These are phyloP conservation scores for Crithidia bombi DNA, from an alignment of 208 protist genomes.

Conservation along the genomic window DNA sequence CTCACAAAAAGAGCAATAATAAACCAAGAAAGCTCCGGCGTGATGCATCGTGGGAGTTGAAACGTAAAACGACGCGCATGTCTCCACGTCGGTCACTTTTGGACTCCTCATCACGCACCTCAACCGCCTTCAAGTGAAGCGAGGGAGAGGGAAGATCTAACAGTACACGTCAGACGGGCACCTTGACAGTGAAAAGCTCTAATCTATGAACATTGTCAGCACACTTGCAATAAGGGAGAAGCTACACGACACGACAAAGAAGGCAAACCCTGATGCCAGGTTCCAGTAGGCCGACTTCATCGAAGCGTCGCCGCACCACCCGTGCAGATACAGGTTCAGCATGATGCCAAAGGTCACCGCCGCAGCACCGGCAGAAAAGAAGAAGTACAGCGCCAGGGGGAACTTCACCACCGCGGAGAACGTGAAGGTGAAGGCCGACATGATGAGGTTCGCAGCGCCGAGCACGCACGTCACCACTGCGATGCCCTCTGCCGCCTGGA, in stretches of 20 bases:
- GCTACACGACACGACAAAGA: slow-evolving; percentile 33
- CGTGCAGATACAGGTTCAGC: slow-evolving; percentile 45
- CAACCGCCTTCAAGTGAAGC: too few species aligned
- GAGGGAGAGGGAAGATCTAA: too few species aligned
- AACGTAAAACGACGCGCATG: too few species aligned
- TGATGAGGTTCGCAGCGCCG: slow-evolving; percentile 37
- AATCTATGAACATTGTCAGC: slow-evolving; percentile 25
- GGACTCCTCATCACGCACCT: too few species aligned
- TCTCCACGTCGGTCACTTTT: too few species aligned
- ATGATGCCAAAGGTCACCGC: slow-evolving; percentile 35
- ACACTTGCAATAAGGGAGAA: slow-evolving; percentile 31
- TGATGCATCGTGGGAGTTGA: too few species aligned
- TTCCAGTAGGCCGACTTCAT: slow-evolving; percentile 30
- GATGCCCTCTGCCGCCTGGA: slow-evolving; percentile 58
- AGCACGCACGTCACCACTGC: slow-evolving; percentile 49
- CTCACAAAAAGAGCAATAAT: neutral
- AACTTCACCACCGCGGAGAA: slow-evolving; percentile 40
- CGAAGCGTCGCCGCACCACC: slow-evolving; percentile 40
- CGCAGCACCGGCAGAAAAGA: slow-evolving; percentile 25
- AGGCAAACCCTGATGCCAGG: slow-evolving; percentile 25
- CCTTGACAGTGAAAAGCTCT: neutral
- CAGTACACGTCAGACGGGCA: neutral
- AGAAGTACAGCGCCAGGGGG: slow-evolving; percentile 45
- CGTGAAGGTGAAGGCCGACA: slow-evolving; percentile 45
- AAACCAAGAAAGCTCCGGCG: neutral